Base-by-base conservation (phyloP, 192 early-diverging fungal species). In the Thoreauomyces humboldtii region DNA sequence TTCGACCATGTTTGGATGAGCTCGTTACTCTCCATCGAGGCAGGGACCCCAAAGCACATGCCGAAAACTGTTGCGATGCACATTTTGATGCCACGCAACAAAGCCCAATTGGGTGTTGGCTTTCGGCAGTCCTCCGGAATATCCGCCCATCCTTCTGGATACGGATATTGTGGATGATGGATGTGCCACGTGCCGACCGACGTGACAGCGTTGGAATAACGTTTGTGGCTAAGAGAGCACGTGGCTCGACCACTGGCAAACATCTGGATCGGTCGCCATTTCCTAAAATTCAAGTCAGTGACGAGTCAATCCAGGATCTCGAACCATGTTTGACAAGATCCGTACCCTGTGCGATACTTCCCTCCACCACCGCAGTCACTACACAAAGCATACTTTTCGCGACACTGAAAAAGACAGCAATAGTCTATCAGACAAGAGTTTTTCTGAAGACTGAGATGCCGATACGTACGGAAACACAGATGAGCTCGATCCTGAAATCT, bases 181-280 rank as follows among this genome's bases (percentile, higher is more conserved):
- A 52, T 31, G 21, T 29, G 50, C 50, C 50, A 52, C 27, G 32
- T 29, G 50, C 32, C 27, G 2, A 52, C 50, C 2, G 15, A 29
- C 6, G 50, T 52, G 27, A 31, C 32, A 14, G 32, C 32, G 5
- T 14, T 31, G 15, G 6, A 5, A 6, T 25, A 27, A 6, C 50
- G 50, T 15, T 7, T 52, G 29, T 52, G 50, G 4, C 14, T 15
- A 22, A 52, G 32, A 4, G 50, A 52, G 27, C 50, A 52, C 4
- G 50, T 52, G 15, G 50, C 50, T 15, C 50, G 50, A 15, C 50
- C 50, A 15, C 5, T 5, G 4, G 50, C 19, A 31, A 52, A 52
- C 50, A 52, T 52, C 15, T 52, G 50, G 5, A 52, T 31, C 24
- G 50, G 50, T 52, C 50, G 21, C 50, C 50, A 52, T 27, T 52